These are phyloP conservation scores for Dipodascus albidus DNA, from an alignment of 805 yeast genomes.

Conservation along the genomic window DNA sequence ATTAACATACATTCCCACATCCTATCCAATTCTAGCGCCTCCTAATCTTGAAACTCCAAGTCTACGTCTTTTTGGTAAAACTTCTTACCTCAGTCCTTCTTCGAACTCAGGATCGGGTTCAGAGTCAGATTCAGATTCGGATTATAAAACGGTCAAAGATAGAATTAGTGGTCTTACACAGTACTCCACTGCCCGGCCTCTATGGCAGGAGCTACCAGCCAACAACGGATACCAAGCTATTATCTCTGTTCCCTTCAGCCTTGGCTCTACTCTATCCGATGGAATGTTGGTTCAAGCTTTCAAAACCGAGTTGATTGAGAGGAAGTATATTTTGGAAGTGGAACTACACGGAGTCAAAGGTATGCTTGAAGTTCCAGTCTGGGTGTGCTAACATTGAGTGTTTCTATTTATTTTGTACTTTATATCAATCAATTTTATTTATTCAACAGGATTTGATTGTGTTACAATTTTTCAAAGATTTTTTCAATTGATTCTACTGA, in stretches of 20 bases:
- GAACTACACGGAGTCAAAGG: background rate
- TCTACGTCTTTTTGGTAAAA: background rate
- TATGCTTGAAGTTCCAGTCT: background rate
- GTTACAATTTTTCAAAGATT: too few species aligned
- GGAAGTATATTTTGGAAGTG: background rate
- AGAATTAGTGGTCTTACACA: background rate
- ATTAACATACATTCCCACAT: background rate
- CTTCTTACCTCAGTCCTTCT: background rate
- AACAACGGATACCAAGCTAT: background rate
- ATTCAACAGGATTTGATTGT: too few species aligned
- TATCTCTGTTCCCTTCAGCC: background rate
- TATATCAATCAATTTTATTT: too few species aligned
- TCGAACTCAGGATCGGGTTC: background rate
- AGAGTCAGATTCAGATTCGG: background rate
- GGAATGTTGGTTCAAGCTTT: background rate
- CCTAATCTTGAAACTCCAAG: background rate
- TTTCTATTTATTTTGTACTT: too few species aligned
- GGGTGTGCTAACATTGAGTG: background rate
- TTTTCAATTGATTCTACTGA: too few species aligned
- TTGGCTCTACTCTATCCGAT: background rate
- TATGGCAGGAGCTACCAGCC: background rate
- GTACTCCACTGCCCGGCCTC: background rate
- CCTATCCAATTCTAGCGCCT: background rate
- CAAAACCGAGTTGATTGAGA: background rate
- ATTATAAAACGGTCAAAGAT: background rate